Conservation (phyloP, 345 rosid genomes). For the rapeseed (Brassica napus) region Da-Ae NC_063451.1:43345501-43346000, state of each 20-base stretch:
- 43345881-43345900: not conserved
- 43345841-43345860: constrained; percentile 81
- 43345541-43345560: not conserved
- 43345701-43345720: not conserved
- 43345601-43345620: constrained; percentile 82
- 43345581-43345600: constrained; percentile 74
- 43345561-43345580: constrained; percentile 42
- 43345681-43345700: constrained; percentile 10
- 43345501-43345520: constrained; percentile 10
- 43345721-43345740: not conserved
- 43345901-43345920: not conserved
- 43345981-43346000: constrained; percentile 77
- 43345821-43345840: constrained; percentile 82
- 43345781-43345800: constrained; percentile 95
- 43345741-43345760: constrained; percentile 10
- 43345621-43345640: constrained; percentile 96
- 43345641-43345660: constrained; percentile 92
- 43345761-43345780: constrained; percentile 91
- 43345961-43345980: constrained; percentile 68
- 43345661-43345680: constrained; percentile 95
- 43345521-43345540: not conserved
- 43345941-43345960: not conserved
- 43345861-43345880: constrained; percentile 92
- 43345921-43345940: not conserved
- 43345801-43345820: constrained; percentile 94